Evolutionary conservation across 2,329 filamentous ascomycete species (phyloP).

Genomic region (Diaporthe sp.): DNA sequence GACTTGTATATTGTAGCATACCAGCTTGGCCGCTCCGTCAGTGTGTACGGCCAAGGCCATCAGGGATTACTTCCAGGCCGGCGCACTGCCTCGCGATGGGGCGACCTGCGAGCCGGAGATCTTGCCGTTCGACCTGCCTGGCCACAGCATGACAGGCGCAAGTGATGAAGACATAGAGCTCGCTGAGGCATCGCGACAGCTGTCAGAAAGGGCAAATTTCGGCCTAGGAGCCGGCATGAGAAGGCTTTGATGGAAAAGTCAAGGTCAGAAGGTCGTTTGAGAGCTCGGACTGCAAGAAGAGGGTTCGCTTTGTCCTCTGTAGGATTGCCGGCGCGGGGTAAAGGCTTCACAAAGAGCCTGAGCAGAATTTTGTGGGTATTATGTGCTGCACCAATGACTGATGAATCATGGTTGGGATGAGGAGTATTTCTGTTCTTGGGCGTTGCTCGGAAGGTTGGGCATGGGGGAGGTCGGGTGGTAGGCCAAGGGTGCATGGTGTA

Average conservation of each 20-base stretch:
- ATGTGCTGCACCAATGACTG: not conserved
- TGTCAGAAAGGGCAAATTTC: conserved; percentile 31
- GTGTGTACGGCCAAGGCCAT: conserved; percentile 55
- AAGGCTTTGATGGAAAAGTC: not conserved
- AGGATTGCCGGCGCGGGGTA: not conserved
- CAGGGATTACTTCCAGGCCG: conserved; percentile 57
- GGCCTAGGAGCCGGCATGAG: not conserved
- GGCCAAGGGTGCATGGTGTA: not conserved
- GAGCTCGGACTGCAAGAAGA: too few relatives aligned
- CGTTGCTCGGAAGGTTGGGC: not conserved
- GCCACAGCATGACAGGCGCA: not conserved
- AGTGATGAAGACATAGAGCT: conserved; percentile 25
- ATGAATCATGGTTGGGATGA: not conserved
- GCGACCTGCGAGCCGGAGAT: conserved; percentile 59
- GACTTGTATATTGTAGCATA: conserved; percentile 53
- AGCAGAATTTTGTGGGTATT: not conserved
- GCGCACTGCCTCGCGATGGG: conserved; percentile 53
- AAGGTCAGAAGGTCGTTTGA: accelerated
- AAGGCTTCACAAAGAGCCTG: not conserved
- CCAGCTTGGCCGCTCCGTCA: conserved; percentile 56
- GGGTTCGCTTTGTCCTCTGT: not conserved
- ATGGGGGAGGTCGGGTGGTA: not conserved
- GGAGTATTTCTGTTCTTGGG: conserved; percentile 8
- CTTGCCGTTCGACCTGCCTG: conserved; percentile 51
- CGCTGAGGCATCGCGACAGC: conserved; percentile 26